Conservation (phyloP, 2,329 filamentous ascomycete species). For the Niveomyces coronatus region DNA sequence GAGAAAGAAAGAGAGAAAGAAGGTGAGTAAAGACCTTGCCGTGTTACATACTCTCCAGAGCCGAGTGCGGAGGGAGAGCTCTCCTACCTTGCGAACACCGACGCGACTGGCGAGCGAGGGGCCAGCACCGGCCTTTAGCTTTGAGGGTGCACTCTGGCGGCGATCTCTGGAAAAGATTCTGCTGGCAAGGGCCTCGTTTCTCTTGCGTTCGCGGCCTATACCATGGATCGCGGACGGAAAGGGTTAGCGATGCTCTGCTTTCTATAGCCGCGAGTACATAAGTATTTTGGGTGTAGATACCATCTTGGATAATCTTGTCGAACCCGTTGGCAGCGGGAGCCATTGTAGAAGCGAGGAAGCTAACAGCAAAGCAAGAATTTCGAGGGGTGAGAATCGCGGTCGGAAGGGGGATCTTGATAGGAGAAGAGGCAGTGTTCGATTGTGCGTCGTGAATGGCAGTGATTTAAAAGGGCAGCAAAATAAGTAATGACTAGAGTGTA, state of each 20-base stretch:
- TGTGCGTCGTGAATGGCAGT: no score
- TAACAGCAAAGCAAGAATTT: background rate
- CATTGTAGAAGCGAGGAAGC: slow-evolving; percentile 3
- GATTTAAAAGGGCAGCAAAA: no score
- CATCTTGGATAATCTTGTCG: slow-evolving; percentile 13
- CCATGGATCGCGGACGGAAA: background rate
- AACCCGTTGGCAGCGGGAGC: slow-evolving; percentile 12
- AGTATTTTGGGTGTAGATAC: slow-evolving; percentile 1
- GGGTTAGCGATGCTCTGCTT: background rate
- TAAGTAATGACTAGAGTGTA: no score
- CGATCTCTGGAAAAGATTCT: slow-evolving; percentile 58
- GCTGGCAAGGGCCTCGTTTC: slow-evolving; percentile 60
- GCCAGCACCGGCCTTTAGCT: slow-evolving; percentile 33
- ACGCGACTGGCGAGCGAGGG: slow-evolving; percentile 61
- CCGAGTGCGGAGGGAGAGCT: no score
- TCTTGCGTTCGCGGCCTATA: slow-evolving; percentile 59
- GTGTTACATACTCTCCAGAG: no score
- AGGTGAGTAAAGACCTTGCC: no score
- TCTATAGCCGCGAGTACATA: background rate
- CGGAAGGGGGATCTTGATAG: no score
- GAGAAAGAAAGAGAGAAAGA: no score
- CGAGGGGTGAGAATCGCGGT: no score
- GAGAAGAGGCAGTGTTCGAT: no score
- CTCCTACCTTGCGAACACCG: slow-evolving; percentile 57
- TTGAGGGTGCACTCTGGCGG: slow-evolving; percentile 44